phyloP scores from a whole-genome alignment of 2,329 filamentous ascomycete species.

The Helotiales sp. region DNA sequence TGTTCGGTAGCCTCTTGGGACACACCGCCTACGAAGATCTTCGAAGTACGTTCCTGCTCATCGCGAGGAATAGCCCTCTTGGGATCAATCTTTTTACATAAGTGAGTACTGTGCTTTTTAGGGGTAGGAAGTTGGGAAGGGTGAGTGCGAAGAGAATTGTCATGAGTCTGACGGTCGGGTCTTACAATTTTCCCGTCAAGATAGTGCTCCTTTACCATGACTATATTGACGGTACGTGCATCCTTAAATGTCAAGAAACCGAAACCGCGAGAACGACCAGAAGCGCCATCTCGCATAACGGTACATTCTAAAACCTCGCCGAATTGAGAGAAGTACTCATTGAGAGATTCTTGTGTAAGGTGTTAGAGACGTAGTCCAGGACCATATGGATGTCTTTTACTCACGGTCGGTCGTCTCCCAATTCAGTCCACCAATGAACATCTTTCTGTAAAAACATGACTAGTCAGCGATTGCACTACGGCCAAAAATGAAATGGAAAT shows the following conservation, averaged over 20 bases:
- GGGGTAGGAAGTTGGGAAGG: slow-evolving; percentile 18
- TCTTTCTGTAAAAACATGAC: slow-evolving; percentile 68
- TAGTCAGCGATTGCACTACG: slow-evolving; percentile 25
- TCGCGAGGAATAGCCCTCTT: slow-evolving; percentile 96
- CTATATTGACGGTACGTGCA: slow-evolving; percentile 95
- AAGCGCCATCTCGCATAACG: slow-evolving; percentile 97
- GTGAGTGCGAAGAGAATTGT: slow-evolving; percentile 14
- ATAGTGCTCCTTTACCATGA: slow-evolving; percentile 99
- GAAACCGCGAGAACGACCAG: slow-evolving; percentile 91
- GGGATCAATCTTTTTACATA: slow-evolving; percentile 71
- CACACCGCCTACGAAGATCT: slow-evolving; percentile 97
- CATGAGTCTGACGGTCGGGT: slow-evolving; percentile 29
- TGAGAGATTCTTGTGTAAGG: slow-evolving; percentile 73
- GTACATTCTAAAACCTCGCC: slow-evolving; percentile 97
- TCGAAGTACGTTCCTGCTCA: slow-evolving; percentile 96
- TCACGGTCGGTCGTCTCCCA: slow-evolving; percentile 99
- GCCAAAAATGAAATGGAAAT: slow-evolving; percentile 1
- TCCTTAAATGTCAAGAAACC: slow-evolving; percentile 98
- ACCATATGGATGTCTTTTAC: slow-evolving; percentile 36
- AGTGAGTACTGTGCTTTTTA: slow-evolving; percentile 32
- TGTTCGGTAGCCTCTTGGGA: slow-evolving; percentile 96
- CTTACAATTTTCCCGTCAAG: slow-evolving; percentile 97
- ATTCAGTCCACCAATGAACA: slow-evolving; percentile 98
- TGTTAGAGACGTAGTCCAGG: slow-evolving; percentile 10
- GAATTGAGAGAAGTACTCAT: slow-evolving; percentile 97